Base-by-base conservation (phyloP, 192 early-diverging fungal genomes). In the Pilaira anomala region DNA sequence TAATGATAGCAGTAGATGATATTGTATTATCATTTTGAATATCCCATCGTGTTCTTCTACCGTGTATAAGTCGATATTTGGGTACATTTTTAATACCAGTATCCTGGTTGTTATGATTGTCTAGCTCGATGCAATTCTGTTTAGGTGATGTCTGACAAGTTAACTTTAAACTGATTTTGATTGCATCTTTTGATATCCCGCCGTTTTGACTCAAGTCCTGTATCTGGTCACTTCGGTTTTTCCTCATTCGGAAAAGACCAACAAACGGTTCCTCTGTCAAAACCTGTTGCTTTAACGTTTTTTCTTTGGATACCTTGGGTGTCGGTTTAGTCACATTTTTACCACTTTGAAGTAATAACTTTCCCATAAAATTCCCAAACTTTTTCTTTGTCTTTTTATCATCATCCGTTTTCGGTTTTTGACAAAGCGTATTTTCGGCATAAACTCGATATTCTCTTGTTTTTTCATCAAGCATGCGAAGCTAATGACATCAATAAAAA, bases 11-110 rank as follows among this genome's bases (percentile, higher is more conserved):
- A 21, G 11, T 33, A 2, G 2, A 19, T 16, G 2, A 33, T 16
- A n/a, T 19, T 36, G 16, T 28, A 19, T 16, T 39, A 41, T 36
- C 21, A 28, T 36, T 19, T 45, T 9, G 19, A 12, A 68, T 59
- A 29, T 68, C 66, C 66, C 66, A 68, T 33, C 66, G 19, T 7
- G 66, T 68, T 42, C 51, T 14, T 68, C 30, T 68, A 1, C 60
- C 49, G 7, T 56, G 24, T 2, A 61, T 25, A 18, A 29, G 29
- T 7, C 58, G 50, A 40, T 56, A 56, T 29, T 53, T 29, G 29
- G 30, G 9, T n/a, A 51, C 24, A 14, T 30, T 18, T 3, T n/a
- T 29, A 25, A 3, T 5, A 25, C 1, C 19, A 26, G 7, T 12
- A 18, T 3, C 12, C 30, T 7, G 2, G 48, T 44, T 26, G 3